Conservation (phyloP, 2,329 filamentous ascomycete genomes). For the Metarhizium brunneum region DNA sequence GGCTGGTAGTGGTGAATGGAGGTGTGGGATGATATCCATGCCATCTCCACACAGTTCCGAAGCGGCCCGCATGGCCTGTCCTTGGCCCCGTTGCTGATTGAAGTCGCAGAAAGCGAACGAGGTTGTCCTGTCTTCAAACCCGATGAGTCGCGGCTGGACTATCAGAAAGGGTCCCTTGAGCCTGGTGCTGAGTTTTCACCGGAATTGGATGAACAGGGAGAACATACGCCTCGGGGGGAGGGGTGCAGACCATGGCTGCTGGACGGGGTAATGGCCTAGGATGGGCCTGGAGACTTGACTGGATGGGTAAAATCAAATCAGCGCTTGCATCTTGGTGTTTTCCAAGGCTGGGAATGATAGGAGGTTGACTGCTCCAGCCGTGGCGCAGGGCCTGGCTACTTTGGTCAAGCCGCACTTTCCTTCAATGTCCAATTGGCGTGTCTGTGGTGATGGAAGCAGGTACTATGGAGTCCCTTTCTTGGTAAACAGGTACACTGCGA, state of each 20-base stretch:
- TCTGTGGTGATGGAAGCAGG: not conserved
- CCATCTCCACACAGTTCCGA: conserved; percentile 1
- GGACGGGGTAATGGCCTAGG: too few species aligned
- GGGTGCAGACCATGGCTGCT: not conserved
- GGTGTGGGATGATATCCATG: not conserved
- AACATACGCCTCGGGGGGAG: not conserved
- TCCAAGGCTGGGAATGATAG: too few species aligned
- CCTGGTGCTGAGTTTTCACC: not conserved
- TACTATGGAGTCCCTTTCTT: not conserved
- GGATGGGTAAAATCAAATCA: too few species aligned
- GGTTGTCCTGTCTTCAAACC: not conserved
- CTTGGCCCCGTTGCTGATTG: not conserved
- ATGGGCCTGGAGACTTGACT: too few species aligned
- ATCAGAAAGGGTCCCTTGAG: not conserved
- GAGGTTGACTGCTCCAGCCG: too few species aligned
- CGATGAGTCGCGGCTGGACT: not conserved
- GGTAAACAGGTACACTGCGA: not conserved
- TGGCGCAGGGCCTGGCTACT: too few species aligned
- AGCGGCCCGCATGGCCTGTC: not conserved
- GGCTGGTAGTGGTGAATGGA: not conserved
- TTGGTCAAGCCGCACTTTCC: not conserved
- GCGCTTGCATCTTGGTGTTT: too few species aligned
- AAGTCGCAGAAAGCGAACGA: not conserved
- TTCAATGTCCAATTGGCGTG: not conserved
- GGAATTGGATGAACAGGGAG: not conserved